phyloP scores from a whole-genome alignment of 805 yeast genomes.

The Yarrowia sp. region DNA sequence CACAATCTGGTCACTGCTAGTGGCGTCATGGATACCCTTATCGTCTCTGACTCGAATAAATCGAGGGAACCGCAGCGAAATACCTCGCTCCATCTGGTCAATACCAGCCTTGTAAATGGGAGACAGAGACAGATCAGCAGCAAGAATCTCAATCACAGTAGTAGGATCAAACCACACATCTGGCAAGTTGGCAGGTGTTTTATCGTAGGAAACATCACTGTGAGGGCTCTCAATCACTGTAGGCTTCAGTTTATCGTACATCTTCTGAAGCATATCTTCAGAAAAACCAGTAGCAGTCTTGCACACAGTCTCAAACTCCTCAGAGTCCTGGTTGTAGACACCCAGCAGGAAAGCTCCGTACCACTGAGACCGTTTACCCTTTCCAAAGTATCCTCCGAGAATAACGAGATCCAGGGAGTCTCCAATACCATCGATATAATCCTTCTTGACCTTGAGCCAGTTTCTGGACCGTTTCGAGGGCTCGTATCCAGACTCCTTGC shows the following conservation, averaged over 20 bases:
- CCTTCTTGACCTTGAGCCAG: constrained; percentile 95
- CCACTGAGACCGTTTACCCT: constrained; percentile 92
- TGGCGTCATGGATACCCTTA: constrained; percentile 84
- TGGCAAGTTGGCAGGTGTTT: constrained; percentile 71
- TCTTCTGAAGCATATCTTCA: constrained; percentile 73
- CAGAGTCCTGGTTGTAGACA: constrained; percentile 87
- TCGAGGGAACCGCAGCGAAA: constrained; percentile 87
- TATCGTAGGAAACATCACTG: constrained; percentile 70
- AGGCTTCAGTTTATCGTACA: constrained; percentile 68
- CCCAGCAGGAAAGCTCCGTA: constrained; percentile 95
- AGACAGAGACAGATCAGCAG: constrained; percentile 88
- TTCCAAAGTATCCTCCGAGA: constrained; percentile 91
- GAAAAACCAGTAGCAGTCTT: constrained; percentile 97
- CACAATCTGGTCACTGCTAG: constrained; percentile 80
- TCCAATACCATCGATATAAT: constrained; percentile 92
- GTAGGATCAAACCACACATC: constrained; percentile 96
- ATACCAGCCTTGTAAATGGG: constrained; percentile 90
- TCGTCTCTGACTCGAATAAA: constrained; percentile 85
- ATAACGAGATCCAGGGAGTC: constrained; percentile 94
- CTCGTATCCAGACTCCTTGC: constrained; percentile 82
- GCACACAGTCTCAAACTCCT: constrained; percentile 93
- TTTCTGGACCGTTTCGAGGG: constrained; percentile 94
- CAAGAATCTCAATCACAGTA: constrained; percentile 80
- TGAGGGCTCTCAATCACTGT: constrained; percentile 71
- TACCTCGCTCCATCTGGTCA: constrained; percentile 75